phyloP scores from a whole-genome alignment of 257 asterid genomes.

The Schizonepeta tenuifolia region DNA sequence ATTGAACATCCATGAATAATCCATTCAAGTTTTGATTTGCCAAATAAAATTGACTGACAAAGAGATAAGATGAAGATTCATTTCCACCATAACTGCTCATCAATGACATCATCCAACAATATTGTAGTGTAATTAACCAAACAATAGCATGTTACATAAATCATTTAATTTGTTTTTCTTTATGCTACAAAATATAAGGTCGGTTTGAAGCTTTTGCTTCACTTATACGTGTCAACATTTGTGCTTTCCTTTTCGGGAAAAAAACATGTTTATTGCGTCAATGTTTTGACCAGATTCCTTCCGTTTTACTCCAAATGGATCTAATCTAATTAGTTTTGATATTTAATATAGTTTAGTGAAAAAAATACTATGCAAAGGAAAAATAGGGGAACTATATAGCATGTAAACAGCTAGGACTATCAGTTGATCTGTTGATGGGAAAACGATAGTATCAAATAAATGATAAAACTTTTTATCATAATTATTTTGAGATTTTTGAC shows the following conservation, averaged over 20 bases:
- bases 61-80: conserved; percentile 31
- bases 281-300: conserved; percentile 8
- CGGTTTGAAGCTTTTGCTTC: conserved; percentile 13
- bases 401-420: neutral
- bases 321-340: neutral
- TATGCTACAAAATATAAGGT: neutral
- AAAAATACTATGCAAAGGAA: neutral
- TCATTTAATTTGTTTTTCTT: conserved; percentile 15
- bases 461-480: neutral
- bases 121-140: neutral
- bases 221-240: conserved; percentile 30
- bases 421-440: neutral
- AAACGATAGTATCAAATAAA: neutral
- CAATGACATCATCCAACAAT: conserved; percentile 35
- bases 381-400: neutral
- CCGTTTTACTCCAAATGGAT: neutral
- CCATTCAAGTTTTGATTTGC: conserved; percentile 18
- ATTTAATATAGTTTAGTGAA: neutral
- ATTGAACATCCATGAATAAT: neutral
- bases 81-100: conserved; percentile 26
- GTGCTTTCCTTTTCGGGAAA: conserved; percentile 25
- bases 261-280: conserved; percentile 14
- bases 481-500: neutral
- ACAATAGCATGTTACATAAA: conserved; percentile 16
- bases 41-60: conserved; percentile 9